These are phyloP conservation scores for Perilla frutescens DNA, from an alignment of 257 asterid genomes.

Conservation along the genomic window DNA sequence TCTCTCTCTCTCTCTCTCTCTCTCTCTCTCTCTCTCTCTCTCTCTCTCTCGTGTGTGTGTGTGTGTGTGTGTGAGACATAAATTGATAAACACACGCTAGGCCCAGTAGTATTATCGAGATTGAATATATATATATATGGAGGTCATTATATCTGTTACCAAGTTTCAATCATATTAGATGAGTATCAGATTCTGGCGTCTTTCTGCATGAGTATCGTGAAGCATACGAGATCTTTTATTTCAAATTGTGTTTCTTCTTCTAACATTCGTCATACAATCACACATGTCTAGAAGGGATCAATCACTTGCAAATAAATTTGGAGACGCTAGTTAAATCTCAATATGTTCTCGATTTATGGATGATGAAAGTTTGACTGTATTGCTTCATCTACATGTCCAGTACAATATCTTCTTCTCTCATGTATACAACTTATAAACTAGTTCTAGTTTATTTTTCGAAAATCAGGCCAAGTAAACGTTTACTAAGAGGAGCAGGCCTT, in stretches of 20 bases:
- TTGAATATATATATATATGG: no score
- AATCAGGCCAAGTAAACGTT: not conserved
- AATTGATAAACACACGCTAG: slow-evolving; percentile 16
- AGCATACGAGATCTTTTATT: not conserved
- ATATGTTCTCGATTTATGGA: not conserved
- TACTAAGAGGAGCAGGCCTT: slow-evolving; percentile 57
- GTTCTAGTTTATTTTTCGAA: not conserved
- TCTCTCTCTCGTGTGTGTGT: no score
- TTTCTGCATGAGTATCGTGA: not conserved
- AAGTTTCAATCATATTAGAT: not conserved
- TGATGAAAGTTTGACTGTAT: not conserved
- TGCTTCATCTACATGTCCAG: slow-evolving; percentile 10
- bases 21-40: slow-evolving; percentile 4
- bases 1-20: slow-evolving; percentile 39
- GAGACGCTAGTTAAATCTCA: not conserved
- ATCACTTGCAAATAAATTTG: not conserved
- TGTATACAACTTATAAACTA: slow-evolving; percentile 25
- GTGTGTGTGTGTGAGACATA: not conserved
- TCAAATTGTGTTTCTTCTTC: not conserved
- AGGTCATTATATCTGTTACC: not conserved
- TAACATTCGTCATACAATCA: not conserved
- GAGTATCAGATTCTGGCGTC: not conserved
- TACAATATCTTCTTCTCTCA: slow-evolving; percentile 29
- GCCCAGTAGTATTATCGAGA: slow-evolving; percentile 3
- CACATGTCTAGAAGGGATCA: no score